Evolutionary conservation across 2,329 filamentous ascomycete genomes (phyloP).

Genomic region (Paecilomyces sp.): DNA sequence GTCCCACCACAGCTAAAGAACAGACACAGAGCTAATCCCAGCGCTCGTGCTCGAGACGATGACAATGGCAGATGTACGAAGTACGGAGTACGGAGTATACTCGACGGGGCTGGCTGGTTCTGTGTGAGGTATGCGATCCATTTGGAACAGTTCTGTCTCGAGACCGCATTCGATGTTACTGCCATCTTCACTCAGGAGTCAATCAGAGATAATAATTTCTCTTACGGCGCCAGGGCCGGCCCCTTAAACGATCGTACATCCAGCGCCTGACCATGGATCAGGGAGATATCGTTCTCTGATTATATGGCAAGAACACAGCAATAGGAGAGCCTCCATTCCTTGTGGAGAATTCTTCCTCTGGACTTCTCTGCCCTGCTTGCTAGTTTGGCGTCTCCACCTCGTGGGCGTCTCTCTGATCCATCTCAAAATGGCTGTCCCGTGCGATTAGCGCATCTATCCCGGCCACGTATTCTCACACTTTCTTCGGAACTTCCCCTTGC

Average conservation of each 20-base stretch:
- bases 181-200: not conserved
- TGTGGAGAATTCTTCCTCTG: not conserved
- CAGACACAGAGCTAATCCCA: not conserved
- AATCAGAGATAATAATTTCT: not conserved
- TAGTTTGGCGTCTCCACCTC: not conserved
- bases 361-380: not conserved
- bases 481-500: not conserved
- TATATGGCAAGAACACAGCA: not conserved
- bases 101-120: not conserved
- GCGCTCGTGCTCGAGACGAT: not conserved
- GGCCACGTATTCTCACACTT: not conserved
- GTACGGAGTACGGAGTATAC: not conserved
- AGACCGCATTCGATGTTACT: too few species aligned
- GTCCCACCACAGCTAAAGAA: not conserved
- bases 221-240: not conserved
- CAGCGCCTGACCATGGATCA: not conserved
- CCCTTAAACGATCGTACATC: not conserved
- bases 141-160: too few species aligned
- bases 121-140: too few species aligned
- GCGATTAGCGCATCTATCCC: not conserved
- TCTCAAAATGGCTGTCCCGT: not conserved
- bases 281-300: not conserved
- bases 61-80: not conserved
- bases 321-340: not conserved
- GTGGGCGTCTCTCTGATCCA: not conserved